phyloP scores from a whole-genome alignment of 495 filamentous ascomycete genomes.

The Neurospora sp. region DNA sequence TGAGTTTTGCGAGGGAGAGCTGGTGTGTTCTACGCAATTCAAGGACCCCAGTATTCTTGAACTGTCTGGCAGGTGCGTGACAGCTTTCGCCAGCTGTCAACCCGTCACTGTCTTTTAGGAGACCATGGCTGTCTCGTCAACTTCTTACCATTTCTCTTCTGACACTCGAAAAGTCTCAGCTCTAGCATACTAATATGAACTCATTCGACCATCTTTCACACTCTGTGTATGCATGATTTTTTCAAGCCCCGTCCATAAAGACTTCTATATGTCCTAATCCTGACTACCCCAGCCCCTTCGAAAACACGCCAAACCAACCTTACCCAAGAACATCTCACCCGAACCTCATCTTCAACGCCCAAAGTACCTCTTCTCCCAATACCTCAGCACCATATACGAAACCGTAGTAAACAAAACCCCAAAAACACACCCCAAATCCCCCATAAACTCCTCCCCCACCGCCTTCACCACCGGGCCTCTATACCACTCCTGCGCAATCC shows the following conservation, averaged over 20 bases:
- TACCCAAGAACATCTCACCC: neutral
- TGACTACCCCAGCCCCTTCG: neutral
- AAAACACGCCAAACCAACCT: neutral
- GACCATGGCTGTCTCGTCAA: neutral
- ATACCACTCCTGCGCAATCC: no score
- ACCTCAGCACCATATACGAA: constrained; percentile 36
- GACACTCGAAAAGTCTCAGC: neutral
- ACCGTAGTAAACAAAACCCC: constrained; percentile 46
- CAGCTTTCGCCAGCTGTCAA: neutral
- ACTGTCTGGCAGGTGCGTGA: neutral
- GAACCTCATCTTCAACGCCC: constrained; percentile 21
- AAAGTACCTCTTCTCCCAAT: constrained; percentile 47
- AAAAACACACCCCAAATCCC: constrained; percentile 70
- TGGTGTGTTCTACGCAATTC: neutral
- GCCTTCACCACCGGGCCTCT: constrained; percentile 60
- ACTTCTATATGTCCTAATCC: neutral
- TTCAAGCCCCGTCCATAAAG: neutral
- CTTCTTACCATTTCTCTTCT: neutral
- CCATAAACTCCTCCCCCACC: constrained; percentile 50
- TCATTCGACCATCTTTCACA: neutral
- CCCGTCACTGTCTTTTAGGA: neutral
- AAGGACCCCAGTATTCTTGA: neutral
- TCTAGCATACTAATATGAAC: neutral
- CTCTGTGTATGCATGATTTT: no score
- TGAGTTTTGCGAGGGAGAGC: neutral